phyloP scores from a whole-genome alignment of 2,329 filamentous ascomycete genomes.

The Septoria petroselini region DNA sequence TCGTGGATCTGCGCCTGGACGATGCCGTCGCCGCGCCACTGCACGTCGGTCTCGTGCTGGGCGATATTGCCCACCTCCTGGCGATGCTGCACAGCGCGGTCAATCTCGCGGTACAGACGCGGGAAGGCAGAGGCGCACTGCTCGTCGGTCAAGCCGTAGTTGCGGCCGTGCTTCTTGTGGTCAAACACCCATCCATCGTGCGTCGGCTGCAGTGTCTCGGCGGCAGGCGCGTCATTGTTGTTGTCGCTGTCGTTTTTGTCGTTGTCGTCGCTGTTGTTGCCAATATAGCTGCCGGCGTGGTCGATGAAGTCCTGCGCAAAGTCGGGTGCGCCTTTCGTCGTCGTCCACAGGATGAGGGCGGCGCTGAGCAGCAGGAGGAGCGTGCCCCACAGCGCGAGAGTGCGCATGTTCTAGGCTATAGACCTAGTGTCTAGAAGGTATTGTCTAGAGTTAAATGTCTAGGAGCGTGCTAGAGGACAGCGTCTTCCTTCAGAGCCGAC shows the following conservation, averaged over 20 bases:
- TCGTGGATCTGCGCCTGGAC: constrained; percentile 32
- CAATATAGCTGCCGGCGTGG: constrained; percentile 10
- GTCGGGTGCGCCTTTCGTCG: constrained; percentile 9
- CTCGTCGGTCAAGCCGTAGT: constrained; percentile 31
- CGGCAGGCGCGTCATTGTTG: constrained; percentile 1
- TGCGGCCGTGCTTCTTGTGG: constrained; percentile 25
- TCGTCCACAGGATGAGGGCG: constrained; percentile 21
- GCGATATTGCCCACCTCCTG: constrained; percentile 26
- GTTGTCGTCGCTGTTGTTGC: constrained; percentile 9
- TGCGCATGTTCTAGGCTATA: constrained; percentile 18
- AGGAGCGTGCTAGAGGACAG: no score
- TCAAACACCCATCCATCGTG: constrained; percentile 21
- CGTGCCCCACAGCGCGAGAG: constrained; percentile 22
- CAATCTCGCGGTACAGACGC: constrained; percentile 34
- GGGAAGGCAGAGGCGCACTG: constrained; percentile 36
- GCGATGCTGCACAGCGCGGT: constrained; percentile 31
- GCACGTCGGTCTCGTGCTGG: constrained; percentile 25
- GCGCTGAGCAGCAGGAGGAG: constrained; percentile 18
- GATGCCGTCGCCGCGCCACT: constrained; percentile 29
- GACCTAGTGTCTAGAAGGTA: no score
- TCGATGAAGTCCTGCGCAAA: constrained; percentile 13
- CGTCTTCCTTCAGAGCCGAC: no score
- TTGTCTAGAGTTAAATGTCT: no score
- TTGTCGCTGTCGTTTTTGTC: constrained; percentile 9
- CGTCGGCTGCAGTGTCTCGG: not conserved